These are phyloP conservation scores for Lasiosphaeria ovina DNA, from an alignment of 495 filamentous ascomycete species.

Conservation along the genomic window DNA sequence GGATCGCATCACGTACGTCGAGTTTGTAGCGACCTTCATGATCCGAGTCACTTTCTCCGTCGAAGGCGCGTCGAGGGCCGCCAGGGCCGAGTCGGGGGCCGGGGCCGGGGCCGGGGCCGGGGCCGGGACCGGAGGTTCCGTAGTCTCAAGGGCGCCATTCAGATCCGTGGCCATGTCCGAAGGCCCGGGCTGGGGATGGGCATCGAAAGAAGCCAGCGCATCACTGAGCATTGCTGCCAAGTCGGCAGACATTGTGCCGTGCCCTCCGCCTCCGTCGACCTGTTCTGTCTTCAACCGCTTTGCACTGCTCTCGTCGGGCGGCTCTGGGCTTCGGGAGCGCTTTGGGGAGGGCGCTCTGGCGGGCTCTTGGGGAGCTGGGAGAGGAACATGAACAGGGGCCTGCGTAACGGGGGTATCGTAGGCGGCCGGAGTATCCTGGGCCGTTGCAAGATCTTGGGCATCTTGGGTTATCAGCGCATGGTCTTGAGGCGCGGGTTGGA, in stretches of 20 bases:
- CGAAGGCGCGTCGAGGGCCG: constrained; percentile 17
- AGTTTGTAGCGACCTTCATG: constrained; percentile 32
- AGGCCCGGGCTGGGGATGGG: not conserved
- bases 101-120: not conserved
- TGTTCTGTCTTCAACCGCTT: constrained; percentile 39
- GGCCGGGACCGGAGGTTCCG: not conserved
- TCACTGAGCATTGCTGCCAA: constrained; percentile 27
- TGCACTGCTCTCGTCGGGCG: constrained; percentile 20
- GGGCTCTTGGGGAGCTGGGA: constrained; percentile 1
- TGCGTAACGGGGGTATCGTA: not conserved
- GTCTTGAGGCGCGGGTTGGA: not conserved
- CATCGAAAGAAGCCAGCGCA: constrained; percentile 27
- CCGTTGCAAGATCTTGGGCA: not conserved
- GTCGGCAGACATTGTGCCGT: constrained; percentile 16
- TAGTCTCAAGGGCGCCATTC: constrained; percentile 19
- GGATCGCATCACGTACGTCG: constrained; percentile 31
- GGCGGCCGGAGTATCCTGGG: not conserved
- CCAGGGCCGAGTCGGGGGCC: not conserved
- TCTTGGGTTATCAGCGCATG: not conserved
- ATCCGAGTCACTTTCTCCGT: constrained; percentile 24
- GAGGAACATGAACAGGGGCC: not conserved
- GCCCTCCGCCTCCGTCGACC: not conserved
- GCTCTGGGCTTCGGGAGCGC: constrained; percentile 33
- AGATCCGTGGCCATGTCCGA: constrained; percentile 11
- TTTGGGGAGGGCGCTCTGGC: constrained; percentile 22